phyloP scores from a whole-genome alignment of 2,329 filamentous ascomycete genomes.

The Proliferodiscus dingleyae region DNA sequence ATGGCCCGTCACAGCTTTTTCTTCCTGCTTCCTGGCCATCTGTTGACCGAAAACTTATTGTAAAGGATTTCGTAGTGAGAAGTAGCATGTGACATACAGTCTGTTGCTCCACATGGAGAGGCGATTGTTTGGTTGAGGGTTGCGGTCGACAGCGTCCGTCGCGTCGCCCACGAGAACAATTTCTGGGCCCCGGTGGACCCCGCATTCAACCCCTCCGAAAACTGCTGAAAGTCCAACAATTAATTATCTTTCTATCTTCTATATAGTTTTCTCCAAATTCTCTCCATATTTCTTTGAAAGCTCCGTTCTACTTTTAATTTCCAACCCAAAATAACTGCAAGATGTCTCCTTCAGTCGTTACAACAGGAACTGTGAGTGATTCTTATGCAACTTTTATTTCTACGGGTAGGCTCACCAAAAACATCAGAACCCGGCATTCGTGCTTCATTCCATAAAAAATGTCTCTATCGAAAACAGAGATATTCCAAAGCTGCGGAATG shows the following conservation, averaged over 20 bases:
- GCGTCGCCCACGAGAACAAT: constrained; percentile 1
- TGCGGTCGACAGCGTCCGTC: constrained; percentile 3
- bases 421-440: constrained; percentile 42
- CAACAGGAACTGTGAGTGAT: constrained; percentile 1
- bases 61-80: no score
- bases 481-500: constrained; percentile 35
- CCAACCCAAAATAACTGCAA: no score
- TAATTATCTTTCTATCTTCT: neutral
- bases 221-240: neutral
- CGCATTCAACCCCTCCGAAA: constrained; percentile 4
- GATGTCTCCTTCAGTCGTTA: no score
- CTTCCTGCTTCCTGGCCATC: neutral
- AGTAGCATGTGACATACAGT: no score
- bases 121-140: constrained; percentile 1
- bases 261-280: neutral
- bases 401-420: neutral
- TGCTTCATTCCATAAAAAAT: constrained; percentile 41
- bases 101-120: neutral
- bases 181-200: neutral
- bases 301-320: no score
- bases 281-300: no score
- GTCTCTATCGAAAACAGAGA: constrained; percentile 41
- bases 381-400: neutral
- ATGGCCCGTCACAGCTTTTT: neutral
- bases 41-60: no score